These are phyloP conservation scores for Penicillium daleae DNA, from an alignment of 495 filamentous ascomycete species.

Conservation along the genomic window DNA sequence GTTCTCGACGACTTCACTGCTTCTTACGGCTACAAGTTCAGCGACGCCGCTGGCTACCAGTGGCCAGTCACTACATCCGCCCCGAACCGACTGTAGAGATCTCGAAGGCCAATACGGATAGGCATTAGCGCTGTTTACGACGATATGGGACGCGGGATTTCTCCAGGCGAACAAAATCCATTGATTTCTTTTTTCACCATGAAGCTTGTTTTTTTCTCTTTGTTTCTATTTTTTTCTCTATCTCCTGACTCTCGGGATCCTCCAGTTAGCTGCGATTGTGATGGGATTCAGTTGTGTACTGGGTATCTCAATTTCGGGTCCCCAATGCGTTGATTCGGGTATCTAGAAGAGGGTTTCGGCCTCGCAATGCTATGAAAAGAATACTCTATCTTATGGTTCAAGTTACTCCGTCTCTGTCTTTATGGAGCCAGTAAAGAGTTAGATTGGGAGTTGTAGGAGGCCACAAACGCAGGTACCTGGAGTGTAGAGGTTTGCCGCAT, in stretches of 20 bases:
- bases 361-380: slow-evolving; percentile 1
- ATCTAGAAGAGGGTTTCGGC: neutral
- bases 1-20: slow-evolving; percentile 98
- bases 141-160: slow-evolving; percentile 27
- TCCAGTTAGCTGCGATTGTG: neutral
- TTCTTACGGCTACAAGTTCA: slow-evolving; percentile 98
- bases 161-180: slow-evolving; percentile 36
- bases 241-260: slow-evolving; percentile 1
- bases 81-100: slow-evolving; percentile 69
- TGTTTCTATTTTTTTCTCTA: neutral
- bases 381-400: neutral
- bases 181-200: slow-evolving; percentile 20
- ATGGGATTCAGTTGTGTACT: neutral
- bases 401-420: neutral
- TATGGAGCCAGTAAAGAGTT: neutral
- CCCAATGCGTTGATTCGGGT: neutral
- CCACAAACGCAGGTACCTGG: no score
- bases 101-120: neutral
- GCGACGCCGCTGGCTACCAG: slow-evolving; percentile 93
- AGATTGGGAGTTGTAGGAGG: no score
- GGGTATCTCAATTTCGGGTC: neutral
- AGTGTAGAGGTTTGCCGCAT: neutral
- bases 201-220: slow-evolving; percentile 15
- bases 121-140: slow-evolving; percentile 30
- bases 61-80: slow-evolving; percentile 74